phyloP scores from a whole-genome alignment of 805 yeast species.

The Priceomyces melissophilus region DNA sequence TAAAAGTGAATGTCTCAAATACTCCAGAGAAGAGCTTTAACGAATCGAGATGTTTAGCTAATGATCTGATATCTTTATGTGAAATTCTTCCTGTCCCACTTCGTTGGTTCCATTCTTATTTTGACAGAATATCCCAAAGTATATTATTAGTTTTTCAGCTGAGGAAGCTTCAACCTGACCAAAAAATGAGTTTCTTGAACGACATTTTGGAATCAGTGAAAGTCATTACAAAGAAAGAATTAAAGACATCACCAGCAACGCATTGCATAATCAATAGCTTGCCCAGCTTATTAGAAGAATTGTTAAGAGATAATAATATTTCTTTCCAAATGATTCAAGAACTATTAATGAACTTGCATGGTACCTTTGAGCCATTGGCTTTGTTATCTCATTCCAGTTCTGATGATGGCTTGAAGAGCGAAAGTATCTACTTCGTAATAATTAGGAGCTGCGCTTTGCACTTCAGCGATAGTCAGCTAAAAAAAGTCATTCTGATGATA shows the following conservation, averaged over 20 bases:
- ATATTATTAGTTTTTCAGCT: constrained; percentile 22
- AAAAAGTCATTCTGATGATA: constrained; percentile 13
- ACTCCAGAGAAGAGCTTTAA: constrained; percentile 20
- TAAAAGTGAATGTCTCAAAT: constrained; percentile 15
- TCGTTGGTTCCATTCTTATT: constrained; percentile 32
- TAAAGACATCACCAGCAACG: constrained; percentile 25
- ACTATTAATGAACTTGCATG: constrained; percentile 25
- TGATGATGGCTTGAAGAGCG: constrained; percentile 1
- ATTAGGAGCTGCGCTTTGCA: constrained; percentile 6
- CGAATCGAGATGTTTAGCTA: constrained; percentile 29
- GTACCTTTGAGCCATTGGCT: constrained; percentile 28
- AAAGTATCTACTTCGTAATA: constrained; percentile 13
- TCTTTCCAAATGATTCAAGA: constrained; percentile 20
- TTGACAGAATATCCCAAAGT: constrained; percentile 27
- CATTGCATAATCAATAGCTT: constrained; percentile 30
- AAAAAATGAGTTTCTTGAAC: constrained; percentile 21
- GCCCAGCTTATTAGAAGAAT: constrained; percentile 20
- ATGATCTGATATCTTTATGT: constrained; percentile 24
- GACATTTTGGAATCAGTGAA: constrained; percentile 25
- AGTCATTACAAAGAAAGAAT: constrained; percentile 27
- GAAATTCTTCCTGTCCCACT: constrained; percentile 32
- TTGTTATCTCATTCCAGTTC: constrained; percentile 13
- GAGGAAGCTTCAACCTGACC: constrained; percentile 18
- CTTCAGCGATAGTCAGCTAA: constrained; percentile 9
- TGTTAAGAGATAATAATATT: constrained; percentile 15